Conservation (phyloP, 2,329 filamentous ascomycete genomes). For the Aspergillus aculeatinus region DNA sequence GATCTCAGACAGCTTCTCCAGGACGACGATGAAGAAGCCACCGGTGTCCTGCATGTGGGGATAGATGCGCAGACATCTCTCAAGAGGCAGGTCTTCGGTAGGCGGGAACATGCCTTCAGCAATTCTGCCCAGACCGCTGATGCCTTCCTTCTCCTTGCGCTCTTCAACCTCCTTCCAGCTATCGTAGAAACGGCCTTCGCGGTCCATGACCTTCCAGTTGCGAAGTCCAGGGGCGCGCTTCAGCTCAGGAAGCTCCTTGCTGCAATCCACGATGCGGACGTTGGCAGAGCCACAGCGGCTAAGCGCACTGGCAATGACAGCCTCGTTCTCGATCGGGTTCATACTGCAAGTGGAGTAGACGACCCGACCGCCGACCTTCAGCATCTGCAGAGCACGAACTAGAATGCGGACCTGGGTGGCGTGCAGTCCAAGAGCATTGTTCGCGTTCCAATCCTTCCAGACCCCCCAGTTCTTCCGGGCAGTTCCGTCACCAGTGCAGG, state of each 20-base stretch:
- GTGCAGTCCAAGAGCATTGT: constrained; percentile 83
- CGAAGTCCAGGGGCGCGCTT: constrained; percentile 75
- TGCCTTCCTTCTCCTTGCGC: constrained; percentile 60
- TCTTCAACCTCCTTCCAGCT: constrained; percentile 80
- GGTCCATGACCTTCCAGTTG: constrained; percentile 90
- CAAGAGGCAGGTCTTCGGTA: constrained; percentile 68
- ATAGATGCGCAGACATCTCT: constrained; percentile 91
- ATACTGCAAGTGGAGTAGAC: constrained; percentile 99
- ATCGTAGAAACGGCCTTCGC: constrained; percentile 73
- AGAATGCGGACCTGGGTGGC: constrained; percentile 85
- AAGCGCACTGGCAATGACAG: constrained; percentile 84
- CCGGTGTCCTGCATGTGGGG: constrained; percentile 95
- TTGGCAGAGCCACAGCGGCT: constrained; percentile 79
- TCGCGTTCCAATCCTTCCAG: constrained; percentile 93
- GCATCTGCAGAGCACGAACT: constrained; percentile 87
- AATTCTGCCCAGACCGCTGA: constrained; percentile 66
- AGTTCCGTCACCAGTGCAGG: constrained; percentile 94
- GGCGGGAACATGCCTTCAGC: constrained; percentile 82
- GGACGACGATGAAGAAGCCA: constrained; percentile 93
- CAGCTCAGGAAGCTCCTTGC: constrained; percentile 71
- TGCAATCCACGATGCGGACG: constrained; percentile 82
- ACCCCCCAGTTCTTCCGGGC: constrained; percentile 88
- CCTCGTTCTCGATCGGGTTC: constrained; percentile 97
- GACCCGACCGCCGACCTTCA: constrained; percentile 90
- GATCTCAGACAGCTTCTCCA: constrained; percentile 89